Evolutionary conservation across 2,329 filamentous ascomycete species (phyloP).

Genomic region (Plenodomus tracheiphilus): DNA sequence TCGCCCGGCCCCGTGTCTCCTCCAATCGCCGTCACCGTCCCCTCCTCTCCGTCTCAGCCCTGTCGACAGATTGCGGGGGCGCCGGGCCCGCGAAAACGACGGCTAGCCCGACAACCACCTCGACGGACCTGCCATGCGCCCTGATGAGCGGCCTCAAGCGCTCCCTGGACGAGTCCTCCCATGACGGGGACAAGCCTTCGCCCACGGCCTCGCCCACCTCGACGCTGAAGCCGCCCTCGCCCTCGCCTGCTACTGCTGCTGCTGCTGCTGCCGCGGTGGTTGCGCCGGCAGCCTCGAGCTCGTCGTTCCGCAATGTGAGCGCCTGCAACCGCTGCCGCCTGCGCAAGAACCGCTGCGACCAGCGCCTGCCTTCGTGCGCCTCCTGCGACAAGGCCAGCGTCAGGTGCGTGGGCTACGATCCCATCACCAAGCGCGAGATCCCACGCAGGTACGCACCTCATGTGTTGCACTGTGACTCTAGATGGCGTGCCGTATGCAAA

Average conservation of each 20-base stretch:
- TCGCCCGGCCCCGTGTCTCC: neutral
- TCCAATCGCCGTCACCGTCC: neutral
- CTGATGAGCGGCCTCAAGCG: conserved; percentile 47
- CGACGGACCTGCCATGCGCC: conserved; percentile 39
- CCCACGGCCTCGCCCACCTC: conserved; percentile 28
- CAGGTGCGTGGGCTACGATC: conserved; percentile 92
- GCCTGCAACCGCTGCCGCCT: conserved; percentile 87
- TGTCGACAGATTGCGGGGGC: conserved; percentile 8
- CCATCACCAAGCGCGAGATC: conserved; percentile 94
- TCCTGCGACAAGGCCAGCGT: conserved; percentile 92
- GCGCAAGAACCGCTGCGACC: conserved; percentile 94
- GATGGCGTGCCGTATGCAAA: too few species aligned
- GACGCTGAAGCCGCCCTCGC: conserved; percentile 36
- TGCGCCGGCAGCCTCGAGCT: conserved; percentile 30
- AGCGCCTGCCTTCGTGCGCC: conserved; percentile 85
- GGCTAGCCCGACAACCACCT: conserved; percentile 9
- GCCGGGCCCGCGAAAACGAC: conserved; percentile 9
- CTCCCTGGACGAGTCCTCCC: conserved; percentile 42
- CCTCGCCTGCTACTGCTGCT: conserved; percentile 35
- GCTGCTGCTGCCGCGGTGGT: neutral
- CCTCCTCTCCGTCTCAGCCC: too few species aligned
- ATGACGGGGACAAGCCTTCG: conserved; percentile 37
- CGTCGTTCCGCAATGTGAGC: conserved; percentile 65
- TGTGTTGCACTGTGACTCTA: neutral
- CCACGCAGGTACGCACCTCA: conserved; percentile 62